Evolutionary conservation across 495 filamentous ascomycete species (phyloP).

Genomic region (Neurospora sp.): DNA sequence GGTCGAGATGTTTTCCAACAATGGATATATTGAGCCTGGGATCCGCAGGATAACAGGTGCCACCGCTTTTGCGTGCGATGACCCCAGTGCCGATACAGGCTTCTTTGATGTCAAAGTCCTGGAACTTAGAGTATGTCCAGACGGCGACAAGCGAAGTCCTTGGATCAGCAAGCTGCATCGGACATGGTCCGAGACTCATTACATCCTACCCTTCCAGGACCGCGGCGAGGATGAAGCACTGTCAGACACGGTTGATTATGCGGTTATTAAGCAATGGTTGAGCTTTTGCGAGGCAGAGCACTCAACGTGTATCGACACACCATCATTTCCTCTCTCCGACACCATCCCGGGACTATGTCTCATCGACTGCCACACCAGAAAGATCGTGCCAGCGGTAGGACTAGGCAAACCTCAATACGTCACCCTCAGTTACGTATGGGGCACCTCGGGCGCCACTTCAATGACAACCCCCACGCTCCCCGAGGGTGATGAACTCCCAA

Average conservation of each 20-base stretch:
- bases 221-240: neutral
- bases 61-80: neutral
- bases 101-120: neutral
- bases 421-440: neutral
- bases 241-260: neutral
- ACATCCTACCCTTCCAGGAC: neutral
- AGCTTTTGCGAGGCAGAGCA: neutral
- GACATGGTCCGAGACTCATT: neutral
- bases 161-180: neutral
- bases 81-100: neutral
- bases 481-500: neutral
- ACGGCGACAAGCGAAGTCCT: neutral
- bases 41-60: neutral
- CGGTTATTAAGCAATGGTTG: neutral
- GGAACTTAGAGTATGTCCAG: neutral
- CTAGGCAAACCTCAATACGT: neutral
- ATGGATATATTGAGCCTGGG: neutral
- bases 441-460: neutral
- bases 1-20: neutral
- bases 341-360: neutral
- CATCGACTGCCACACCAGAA: neutral
- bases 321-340: neutral
- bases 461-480: neutral
- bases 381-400: neutral
- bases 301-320: neutral